These are phyloP conservation scores for Inga oerstediana DNA, from an alignment of 306 rosid species.

Conservation along the genomic window DNA sequence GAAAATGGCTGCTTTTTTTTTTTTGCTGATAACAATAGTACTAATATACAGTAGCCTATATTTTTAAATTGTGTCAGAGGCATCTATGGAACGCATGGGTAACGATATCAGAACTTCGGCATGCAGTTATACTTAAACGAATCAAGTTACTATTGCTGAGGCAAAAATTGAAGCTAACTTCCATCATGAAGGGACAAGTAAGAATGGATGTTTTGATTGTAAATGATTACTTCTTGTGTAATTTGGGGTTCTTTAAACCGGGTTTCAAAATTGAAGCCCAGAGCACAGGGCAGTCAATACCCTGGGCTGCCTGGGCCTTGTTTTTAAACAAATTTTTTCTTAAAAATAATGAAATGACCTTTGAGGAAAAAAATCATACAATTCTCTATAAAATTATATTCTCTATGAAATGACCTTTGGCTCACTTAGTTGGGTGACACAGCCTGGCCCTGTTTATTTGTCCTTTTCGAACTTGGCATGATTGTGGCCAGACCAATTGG, in stretches of 20 bases:
- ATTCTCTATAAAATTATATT: neutral
- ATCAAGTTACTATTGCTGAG: constrained; percentile 89
- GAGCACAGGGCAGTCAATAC: neutral
- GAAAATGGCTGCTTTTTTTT: constrained; percentile 11
- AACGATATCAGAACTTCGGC: constrained; percentile 91
- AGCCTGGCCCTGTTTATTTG: neutral
- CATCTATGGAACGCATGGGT: constrained; percentile 99
- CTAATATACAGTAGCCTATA: constrained; percentile 32
- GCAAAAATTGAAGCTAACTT: constrained; percentile 91
- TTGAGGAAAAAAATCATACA: neutral
- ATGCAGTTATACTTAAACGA: constrained; percentile 93
- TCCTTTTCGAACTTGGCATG: neutral
- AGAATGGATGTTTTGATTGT: constrained; percentile 45
- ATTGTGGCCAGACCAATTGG: neutral
- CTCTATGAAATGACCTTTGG: neutral
- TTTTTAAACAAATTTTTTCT: neutral
- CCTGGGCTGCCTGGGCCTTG: neutral
- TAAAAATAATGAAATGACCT: neutral
- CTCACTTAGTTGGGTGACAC: neutral
- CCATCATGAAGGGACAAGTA: constrained; percentile 95
- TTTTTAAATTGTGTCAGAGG: constrained; percentile 61
- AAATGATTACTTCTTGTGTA: constrained; percentile 17
- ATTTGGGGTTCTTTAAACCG: neutral
- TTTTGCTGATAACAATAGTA: constrained; percentile 20
- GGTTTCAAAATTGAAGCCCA: neutral